These are phyloP conservation scores for Hermanozyma aechmeae DNA, from an alignment of 805 yeast genomes.

Conservation along the genomic window DNA sequence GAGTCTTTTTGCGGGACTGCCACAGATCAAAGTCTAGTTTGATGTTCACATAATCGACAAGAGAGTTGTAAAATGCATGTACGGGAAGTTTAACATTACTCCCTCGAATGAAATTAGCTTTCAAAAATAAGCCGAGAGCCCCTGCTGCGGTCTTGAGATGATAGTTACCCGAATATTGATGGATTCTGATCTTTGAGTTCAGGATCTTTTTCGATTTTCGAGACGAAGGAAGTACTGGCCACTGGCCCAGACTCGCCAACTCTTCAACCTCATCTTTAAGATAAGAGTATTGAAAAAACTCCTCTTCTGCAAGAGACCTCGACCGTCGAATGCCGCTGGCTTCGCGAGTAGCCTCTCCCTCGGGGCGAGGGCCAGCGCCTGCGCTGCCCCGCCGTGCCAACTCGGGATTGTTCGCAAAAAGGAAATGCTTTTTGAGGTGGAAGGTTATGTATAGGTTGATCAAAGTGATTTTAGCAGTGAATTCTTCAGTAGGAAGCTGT, in stretches of 20 bases:
- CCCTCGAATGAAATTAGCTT: slow-evolving; percentile 37
- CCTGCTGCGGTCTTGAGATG: slow-evolving; percentile 61
- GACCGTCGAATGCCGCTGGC: no score
- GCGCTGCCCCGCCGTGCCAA: slow-evolving; percentile 2
- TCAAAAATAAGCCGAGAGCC: slow-evolving; percentile 44
- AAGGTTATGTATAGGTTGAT: slow-evolving; percentile 73
- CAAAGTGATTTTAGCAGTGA: slow-evolving; percentile 50
- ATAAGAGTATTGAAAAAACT: slow-evolving; percentile 7
- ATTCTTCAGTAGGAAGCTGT: slow-evolving; percentile 31
- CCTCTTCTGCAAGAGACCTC: no score
- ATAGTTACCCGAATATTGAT: slow-evolving; percentile 76
- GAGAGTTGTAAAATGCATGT: slow-evolving; percentile 61
- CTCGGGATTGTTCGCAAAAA: slow-evolving; percentile 20
- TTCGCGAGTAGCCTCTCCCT: no score
- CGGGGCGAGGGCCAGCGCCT: no score
- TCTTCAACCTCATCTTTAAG: slow-evolving; percentile 9
- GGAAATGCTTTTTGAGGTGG: slow-evolving; percentile 50
- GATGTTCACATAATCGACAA: slow-evolving; percentile 73
- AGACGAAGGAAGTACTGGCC: slow-evolving; percentile 2
- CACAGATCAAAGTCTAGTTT: slow-evolving; percentile 78
- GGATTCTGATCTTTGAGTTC: slow-evolving; percentile 34
- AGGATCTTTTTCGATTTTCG: slow-evolving; percentile 3
- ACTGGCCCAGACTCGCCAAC: no score
- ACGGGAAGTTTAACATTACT: slow-evolving; percentile 13
- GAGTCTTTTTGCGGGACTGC: slow-evolving; percentile 31